These are phyloP conservation scores for Geosmithia flava DNA, from an alignment of 2,329 filamentous ascomycete species.

Conservation along the genomic window DNA sequence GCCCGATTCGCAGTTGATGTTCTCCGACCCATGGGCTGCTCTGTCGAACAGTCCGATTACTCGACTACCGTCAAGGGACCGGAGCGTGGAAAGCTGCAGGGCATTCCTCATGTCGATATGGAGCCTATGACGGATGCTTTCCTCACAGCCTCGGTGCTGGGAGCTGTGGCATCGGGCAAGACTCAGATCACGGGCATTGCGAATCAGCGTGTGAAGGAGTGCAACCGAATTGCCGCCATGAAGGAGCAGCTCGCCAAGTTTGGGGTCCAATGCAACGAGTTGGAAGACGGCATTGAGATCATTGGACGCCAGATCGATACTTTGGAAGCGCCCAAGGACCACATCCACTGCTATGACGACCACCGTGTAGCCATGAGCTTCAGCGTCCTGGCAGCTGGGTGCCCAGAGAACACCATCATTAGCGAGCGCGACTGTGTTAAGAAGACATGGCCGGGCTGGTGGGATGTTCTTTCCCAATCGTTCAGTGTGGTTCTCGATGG, in stretches of 20 bases:
- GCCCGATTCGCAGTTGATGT: slow-evolving; percentile 89
- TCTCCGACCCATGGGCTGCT: slow-evolving; percentile 84
- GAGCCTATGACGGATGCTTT: slow-evolving; percentile 99
- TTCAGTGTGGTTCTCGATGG: slow-evolving; percentile 73
- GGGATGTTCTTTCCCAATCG: slow-evolving; percentile 71
- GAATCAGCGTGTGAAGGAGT: slow-evolving; percentile 96
- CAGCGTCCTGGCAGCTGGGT: slow-evolving; percentile 68
- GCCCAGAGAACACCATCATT: slow-evolving; percentile 61
- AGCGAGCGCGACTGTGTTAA: slow-evolving; percentile 86
- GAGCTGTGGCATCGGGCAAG: slow-evolving; percentile 71
- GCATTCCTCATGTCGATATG: slow-evolving; percentile 83
- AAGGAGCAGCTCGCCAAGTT: slow-evolving; percentile 90
- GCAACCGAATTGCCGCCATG: slow-evolving; percentile 94
- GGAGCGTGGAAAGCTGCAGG: slow-evolving; percentile 56
- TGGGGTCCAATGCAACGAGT: slow-evolving; percentile 71
- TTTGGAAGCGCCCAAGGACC: slow-evolving; percentile 43
- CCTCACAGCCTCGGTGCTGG: slow-evolving; percentile 84
- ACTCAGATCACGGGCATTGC: slow-evolving; percentile 90
- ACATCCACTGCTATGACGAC: slow-evolving; percentile 90
- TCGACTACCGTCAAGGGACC: slow-evolving; percentile 93
- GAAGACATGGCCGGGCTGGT: slow-evolving; percentile 99
- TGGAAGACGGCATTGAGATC: slow-evolving; percentile 86
- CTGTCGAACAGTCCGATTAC: slow-evolving; percentile 67
- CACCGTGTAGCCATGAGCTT: slow-evolving; percentile 98
- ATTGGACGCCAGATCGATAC: slow-evolving; percentile 35